phyloP scores from a whole-genome alignment of 2,329 filamentous ascomycete species.

The Fusarium odoratissimum region DNA sequence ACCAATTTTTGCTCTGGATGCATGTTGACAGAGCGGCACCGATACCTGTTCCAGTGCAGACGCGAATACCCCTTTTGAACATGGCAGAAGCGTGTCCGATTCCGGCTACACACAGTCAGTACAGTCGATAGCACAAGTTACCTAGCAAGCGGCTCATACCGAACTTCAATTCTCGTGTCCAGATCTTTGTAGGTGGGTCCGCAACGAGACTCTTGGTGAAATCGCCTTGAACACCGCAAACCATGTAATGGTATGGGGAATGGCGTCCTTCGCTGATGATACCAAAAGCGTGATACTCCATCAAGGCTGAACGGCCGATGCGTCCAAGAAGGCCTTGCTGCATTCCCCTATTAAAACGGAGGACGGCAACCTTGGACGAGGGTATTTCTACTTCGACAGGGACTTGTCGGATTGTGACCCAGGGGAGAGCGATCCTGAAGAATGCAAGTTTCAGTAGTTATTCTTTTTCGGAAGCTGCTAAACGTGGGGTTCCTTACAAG shows the following conservation, averaged over 20 bases:
- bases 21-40: constrained; percentile 5
- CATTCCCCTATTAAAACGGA: background rate
- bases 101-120: background rate
- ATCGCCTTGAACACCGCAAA: constrained; percentile 4
- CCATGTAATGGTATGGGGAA: background rate
- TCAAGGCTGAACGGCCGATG: background rate
- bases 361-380: background rate
- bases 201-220: background rate
- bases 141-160: background rate
- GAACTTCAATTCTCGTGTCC: constrained; percentile 4
- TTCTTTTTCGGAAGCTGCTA: rapidly evolving
- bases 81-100: constrained; percentile 7
- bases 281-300: constrained; percentile 10
- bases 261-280: background rate
- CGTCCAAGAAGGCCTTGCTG: background rate
- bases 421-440: background rate
- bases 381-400: background rate
- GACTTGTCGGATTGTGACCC: background rate
- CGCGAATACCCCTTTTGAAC: background rate
- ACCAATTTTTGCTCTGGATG: constrained; percentile 9
- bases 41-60: constrained; percentile 4
- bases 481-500: rapidly evolving
- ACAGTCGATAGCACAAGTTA: rapidly evolving
- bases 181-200: background rate
- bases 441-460: rapidly evolving